phyloP scores from a whole-genome alignment of 148 eudicot species.

The Nyssa sinensis region DNA sequence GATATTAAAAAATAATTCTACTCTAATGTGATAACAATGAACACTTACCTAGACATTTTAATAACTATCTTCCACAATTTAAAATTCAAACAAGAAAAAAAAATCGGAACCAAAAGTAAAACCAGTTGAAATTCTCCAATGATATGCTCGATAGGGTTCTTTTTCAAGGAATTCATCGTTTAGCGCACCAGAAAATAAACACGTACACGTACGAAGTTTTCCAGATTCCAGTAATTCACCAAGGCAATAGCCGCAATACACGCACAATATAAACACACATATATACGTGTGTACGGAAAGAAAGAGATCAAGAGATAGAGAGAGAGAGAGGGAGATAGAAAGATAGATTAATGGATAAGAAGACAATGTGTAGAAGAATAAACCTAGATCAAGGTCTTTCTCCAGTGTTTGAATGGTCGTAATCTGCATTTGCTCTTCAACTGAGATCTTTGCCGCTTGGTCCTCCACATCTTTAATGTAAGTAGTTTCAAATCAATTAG shows the following conservation, averaged over 20 bases:
- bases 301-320: not conserved
- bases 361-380: not conserved
- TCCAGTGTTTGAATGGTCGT: slow-evolving; percentile 64
- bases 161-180: too few relatives aligned
- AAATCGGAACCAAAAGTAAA: too few relatives aligned
- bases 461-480: slow-evolving; percentile 74
- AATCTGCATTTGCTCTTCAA: slow-evolving; percentile 80
- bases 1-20: too few relatives aligned
- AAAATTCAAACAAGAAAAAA: not conserved
- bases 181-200: too few relatives aligned
- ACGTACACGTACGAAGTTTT: too few relatives aligned
- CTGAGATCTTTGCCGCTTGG: slow-evolving; percentile 71
- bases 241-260: too few relatives aligned
- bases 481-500: slow-evolving; percentile 11
- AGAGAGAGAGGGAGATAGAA: not conserved
- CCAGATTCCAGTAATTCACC: too few relatives aligned
- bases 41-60: not conserved
- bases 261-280: not conserved
- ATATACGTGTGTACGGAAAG: not conserved
- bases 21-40: too few relatives aligned
- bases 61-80: not conserved
- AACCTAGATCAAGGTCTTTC: slow-evolving; percentile 71
- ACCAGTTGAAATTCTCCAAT: too few relatives aligned
- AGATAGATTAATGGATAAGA: not conserved
- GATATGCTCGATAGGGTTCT: too few relatives aligned